A percentile compares a stretch with the other conserved stretches of the same genome.
Evolutionary conservation across 1,284 basidiomycete genomes (phyloP).

Genomic region (Ceratobasidium sp.): DNA sequence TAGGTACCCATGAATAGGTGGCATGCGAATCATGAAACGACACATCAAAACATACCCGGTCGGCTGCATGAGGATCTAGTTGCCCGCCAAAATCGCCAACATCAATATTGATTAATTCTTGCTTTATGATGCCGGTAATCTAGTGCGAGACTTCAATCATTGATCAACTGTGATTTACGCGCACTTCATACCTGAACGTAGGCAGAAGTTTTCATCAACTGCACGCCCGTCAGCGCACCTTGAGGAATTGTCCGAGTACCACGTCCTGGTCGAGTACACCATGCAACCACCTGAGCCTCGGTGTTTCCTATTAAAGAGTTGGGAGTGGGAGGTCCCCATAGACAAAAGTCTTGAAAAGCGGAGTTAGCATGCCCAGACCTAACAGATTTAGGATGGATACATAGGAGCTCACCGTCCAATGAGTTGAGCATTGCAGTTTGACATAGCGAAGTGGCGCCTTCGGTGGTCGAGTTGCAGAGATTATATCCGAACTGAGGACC

Average conservation of each 20-base stretch:
- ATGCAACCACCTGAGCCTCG: conserved; percentile 58
- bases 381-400: no score
- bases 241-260: conserved; percentile 56
- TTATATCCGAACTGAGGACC: conserved; percentile 53
- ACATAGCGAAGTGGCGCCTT: conserved; percentile 54
- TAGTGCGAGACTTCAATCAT: not conserved
- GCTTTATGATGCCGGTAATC: conserved; percentile 56
- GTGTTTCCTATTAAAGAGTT: conserved; percentile 56
- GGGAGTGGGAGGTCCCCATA: conserved; percentile 50
- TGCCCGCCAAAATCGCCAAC: conserved; percentile 57
- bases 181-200: conserved; percentile 57
- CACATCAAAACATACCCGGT: conserved; percentile 13
- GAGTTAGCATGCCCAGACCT: no score
- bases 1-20: not conserved
- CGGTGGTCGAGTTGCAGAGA: conserved; percentile 56
- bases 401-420: conserved; percentile 43
- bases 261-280: conserved; percentile 56
- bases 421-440: conserved; percentile 54
- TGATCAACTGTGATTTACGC: not conserved
- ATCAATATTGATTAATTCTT: conserved; percentile 54
- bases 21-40: not conserved
- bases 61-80: conserved; percentile 51
- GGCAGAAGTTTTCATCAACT: conserved; percentile 57
- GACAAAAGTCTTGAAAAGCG: conserved; percentile 49
- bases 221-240: conserved; percentile 56